A percentile compares a stretch with the other conserved stretches of the same genome.
Evolutionary conservation across 352 stramenopile genomes (phyloP).

Genomic region (Phytophthora foliorum): DNA sequence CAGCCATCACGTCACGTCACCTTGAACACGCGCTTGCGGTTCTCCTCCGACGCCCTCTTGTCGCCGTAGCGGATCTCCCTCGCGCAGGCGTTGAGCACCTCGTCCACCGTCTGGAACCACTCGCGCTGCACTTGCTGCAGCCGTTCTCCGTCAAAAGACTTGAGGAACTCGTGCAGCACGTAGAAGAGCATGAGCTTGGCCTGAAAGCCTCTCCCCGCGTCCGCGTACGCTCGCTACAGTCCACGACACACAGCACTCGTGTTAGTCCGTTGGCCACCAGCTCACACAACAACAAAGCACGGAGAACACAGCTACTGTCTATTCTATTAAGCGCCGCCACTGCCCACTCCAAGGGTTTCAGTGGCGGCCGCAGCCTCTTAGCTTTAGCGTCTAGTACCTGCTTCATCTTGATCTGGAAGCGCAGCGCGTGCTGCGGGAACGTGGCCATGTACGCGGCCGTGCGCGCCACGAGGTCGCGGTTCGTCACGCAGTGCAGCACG

Average conservation of each 20-base stretch:
- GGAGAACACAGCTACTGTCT: slow-evolving; percentile 23
- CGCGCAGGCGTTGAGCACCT: slow-evolving; percentile 76
- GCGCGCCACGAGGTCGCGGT: slow-evolving; percentile 76
- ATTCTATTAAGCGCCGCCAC: slow-evolving; percentile 40
- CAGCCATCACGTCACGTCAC: slow-evolving; percentile 28
- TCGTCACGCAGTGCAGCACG: slow-evolving; percentile 75
- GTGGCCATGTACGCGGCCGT: slow-evolving; percentile 80
- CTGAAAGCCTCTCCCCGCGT: slow-evolving; percentile 73
- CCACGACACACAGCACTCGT: slow-evolving; percentile 12
- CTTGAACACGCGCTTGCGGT: slow-evolving; percentile 84
- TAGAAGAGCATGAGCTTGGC: slow-evolving; percentile 90
- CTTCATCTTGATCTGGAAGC: slow-evolving; percentile 92
- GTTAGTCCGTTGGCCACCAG: slow-evolving; percentile 22
- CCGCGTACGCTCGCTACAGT: slow-evolving; percentile 64
- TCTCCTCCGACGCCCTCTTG: slow-evolving; percentile 71
- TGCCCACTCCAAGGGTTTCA: slow-evolving; percentile 23
- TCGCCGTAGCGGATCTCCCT: slow-evolving; percentile 76
- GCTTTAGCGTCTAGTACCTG: slow-evolving; percentile 63
- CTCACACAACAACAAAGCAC: background rate
- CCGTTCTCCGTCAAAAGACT: slow-evolving; percentile 73
- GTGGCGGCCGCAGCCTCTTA: slow-evolving; percentile 31
- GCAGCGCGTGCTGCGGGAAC: slow-evolving; percentile 76
- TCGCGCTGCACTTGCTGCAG: slow-evolving; percentile 70
- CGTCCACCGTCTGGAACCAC: slow-evolving; percentile 87
- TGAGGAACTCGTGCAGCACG: slow-evolving; percentile 90